Conservation (phyloP, 169 alveolate species). For the Eimeria tenella region DNA sequence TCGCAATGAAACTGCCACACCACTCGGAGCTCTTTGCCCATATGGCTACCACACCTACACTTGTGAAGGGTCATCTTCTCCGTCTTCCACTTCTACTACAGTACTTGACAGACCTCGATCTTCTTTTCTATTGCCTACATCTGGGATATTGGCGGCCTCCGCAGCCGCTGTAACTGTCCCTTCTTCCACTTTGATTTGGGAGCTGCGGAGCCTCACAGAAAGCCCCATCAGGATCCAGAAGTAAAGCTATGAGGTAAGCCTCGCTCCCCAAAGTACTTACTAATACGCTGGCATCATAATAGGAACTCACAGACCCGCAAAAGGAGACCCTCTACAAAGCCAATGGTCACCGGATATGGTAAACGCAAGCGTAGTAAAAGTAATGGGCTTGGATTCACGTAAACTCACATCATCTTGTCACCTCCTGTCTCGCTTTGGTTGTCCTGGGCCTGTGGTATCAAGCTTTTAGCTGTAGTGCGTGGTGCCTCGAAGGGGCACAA, state of each 20-base stretch:
- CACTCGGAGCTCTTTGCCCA: too few species aligned
- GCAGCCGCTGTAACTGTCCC: constrained; percentile 54
- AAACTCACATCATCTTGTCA: background rate
- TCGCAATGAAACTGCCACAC: too few species aligned
- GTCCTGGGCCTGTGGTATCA: background rate
- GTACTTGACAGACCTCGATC: background rate
- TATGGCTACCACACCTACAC: background rate
- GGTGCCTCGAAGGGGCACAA: background rate
- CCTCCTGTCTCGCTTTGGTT: background rate
- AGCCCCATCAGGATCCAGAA: background rate
- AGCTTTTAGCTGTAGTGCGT: background rate
- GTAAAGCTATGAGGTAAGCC: too few species aligned
- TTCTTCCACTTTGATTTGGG: constrained; percentile 44
- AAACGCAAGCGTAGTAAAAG: too few species aligned
- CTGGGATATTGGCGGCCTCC: background rate
- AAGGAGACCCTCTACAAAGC: too few species aligned
- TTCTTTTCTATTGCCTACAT: background rate
- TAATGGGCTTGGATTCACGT: too few species aligned
- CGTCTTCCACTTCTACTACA: constrained; percentile 21
- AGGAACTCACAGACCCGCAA: too few species aligned
- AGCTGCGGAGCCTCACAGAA: background rate
- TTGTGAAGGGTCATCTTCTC: constrained; percentile 37
- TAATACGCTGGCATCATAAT: too few species aligned
- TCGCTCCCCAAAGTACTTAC: too few species aligned
- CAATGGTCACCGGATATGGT: too few species aligned